phyloP scores from a whole-genome alignment of 345 rosid genomes.

The Xanthoceras sorbifolium region DNA sequence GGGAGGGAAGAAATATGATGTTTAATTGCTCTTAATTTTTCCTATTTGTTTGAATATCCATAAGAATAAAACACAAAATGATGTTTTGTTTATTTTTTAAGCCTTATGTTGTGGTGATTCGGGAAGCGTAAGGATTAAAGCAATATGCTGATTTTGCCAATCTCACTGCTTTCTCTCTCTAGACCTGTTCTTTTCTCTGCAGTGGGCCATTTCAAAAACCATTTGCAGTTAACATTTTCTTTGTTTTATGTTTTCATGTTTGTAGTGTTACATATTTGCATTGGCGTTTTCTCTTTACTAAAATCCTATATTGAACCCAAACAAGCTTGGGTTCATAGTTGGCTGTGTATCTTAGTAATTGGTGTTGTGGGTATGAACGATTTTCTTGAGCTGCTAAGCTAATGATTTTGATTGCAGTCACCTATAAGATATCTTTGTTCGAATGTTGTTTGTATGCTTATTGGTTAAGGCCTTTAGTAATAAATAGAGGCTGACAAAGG shows the following conservation, averaged over 20 bases:
- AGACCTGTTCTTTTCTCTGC: neutral
- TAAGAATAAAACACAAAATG: neutral
- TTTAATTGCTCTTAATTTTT: neutral
- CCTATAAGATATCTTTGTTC: neutral
- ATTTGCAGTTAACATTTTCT: neutral
- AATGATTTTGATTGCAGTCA: neutral
- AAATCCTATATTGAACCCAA: neutral
- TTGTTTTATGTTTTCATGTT: neutral
- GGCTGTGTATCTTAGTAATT: neutral
- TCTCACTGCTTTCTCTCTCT: neutral
- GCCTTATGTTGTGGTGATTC: neutral
- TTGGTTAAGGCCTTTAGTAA: neutral
- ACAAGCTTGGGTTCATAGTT: neutral
- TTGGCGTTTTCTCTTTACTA: neutral
- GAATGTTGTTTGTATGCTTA: neutral
- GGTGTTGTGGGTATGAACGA: neutral
- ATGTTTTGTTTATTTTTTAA: too few species aligned
- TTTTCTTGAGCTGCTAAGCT: neutral
- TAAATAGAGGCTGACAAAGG: neutral
- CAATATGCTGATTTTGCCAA: too few species aligned
- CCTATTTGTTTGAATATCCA: neutral
- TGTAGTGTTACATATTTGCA: neutral
- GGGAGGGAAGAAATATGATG: neutral
- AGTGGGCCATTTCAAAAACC: neutral
- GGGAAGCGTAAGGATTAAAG: neutral